Evolutionary conservation across 2,329 filamentous ascomycete species (phyloP).

Genomic region (Fusarium continuum): DNA sequence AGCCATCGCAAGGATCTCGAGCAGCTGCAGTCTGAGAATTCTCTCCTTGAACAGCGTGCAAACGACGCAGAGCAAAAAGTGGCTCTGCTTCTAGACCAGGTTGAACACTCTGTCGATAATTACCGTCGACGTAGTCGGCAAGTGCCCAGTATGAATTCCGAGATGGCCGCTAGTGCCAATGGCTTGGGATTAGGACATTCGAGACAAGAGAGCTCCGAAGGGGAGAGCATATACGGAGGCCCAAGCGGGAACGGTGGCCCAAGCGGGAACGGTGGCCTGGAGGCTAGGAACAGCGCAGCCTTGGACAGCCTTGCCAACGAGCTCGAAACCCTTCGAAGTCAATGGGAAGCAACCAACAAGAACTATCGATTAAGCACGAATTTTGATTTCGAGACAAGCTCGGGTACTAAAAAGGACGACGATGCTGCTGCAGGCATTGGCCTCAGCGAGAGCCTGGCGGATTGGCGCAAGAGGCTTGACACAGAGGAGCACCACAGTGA

Average conservation of each 20-base stretch:
- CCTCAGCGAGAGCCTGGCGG: conserved; percentile 76
- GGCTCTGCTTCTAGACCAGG: conserved; percentile 89
- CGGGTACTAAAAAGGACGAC: conserved; percentile 54
- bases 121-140: conserved; percentile 83
- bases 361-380: conserved; percentile 90
- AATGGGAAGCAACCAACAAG: conserved; percentile 97
- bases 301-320: conserved; percentile 92
- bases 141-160: conserved; percentile 62
- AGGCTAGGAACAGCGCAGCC: conserved; percentile 69
- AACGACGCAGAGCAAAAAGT: conserved; percentile 93
- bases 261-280: conserved; percentile 39
- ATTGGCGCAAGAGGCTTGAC: conserved; percentile 83
- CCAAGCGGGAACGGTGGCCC: conserved; percentile 50
- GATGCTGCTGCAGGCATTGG: conserved; percentile 54
- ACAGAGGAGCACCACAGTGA: conserved; percentile 52
- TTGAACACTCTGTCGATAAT: conserved; percentile 91
- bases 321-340: conserved; percentile 85
- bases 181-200: conserved; percentile 54
- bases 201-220: conserved; percentile 66
- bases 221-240: conserved; percentile 71
- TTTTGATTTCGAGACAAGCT: conserved; percentile 79
- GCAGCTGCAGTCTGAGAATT: conserved; percentile 83
- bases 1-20: conserved; percentile 75
- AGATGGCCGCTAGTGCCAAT: conserved; percentile 48
- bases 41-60: conserved; percentile 81